phyloP scores from a whole-genome alignment of 2,329 filamentous ascomycete species.

The Alternaria panax region DNA sequence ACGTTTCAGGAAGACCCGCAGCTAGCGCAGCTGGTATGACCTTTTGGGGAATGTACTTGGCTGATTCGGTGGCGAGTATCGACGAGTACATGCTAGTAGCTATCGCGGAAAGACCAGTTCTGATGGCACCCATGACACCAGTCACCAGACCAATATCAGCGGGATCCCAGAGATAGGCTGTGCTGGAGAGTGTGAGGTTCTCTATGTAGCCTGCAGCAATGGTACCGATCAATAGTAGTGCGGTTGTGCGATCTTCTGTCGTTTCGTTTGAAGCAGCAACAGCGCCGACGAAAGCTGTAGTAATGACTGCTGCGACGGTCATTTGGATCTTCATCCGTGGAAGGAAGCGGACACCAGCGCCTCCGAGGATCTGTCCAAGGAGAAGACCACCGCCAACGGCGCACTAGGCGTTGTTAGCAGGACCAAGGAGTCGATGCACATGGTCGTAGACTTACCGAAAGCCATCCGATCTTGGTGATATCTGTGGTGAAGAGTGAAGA shows the following conservation, averaged over 20 bases:
- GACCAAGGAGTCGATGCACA: no score
- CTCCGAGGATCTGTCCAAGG: constrained; percentile 41
- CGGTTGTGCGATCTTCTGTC: constrained; percentile 30
- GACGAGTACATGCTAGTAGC: constrained; percentile 42
- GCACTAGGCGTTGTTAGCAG: constrained; percentile 26
- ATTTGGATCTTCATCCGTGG: constrained; percentile 45
- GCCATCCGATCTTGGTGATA: constrained; percentile 40
- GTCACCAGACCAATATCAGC: constrained; percentile 44
- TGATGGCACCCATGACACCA: constrained; percentile 41
- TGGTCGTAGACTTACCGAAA: constrained; percentile 28
- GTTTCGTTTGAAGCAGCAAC: constrained; percentile 28
- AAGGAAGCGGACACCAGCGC: constrained; percentile 38
- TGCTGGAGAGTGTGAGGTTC: constrained; percentile 38
- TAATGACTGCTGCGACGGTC: constrained; percentile 33
- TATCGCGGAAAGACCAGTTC: constrained; percentile 34
- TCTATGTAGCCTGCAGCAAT: constrained; percentile 42
- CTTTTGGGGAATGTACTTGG: constrained; percentile 37
- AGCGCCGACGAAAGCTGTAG: constrained; percentile 38
- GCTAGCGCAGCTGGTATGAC: constrained; percentile 34
- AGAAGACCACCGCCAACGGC: constrained; percentile 45
- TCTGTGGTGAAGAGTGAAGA: constrained; percentile 39
- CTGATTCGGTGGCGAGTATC: constrained; percentile 38
- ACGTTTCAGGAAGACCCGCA: constrained; percentile 35
- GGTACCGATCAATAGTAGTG: constrained; percentile 35
- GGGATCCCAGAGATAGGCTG: constrained; percentile 41